Percentiles rank a stretch among this genome's conserved stretches.
These are phyloP conservation scores for Pichia ethanolica DNA, from an alignment of 805 yeast species.

Conservation along the genomic window DNA sequence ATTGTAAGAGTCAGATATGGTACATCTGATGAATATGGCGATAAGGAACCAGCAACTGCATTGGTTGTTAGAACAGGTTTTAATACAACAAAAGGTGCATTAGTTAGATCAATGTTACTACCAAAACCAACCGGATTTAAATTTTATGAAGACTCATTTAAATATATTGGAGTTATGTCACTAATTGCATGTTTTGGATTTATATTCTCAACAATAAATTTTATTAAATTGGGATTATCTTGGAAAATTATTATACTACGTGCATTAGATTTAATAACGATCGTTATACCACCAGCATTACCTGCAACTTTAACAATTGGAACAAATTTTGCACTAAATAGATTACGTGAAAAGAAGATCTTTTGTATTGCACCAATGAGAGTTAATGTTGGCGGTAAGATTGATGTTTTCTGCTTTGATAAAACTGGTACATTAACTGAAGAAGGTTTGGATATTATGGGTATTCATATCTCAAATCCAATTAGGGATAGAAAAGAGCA, in stretches of 20 bases:
- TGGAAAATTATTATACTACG: slow-evolving; percentile 67
- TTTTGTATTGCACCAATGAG: slow-evolving; percentile 93
- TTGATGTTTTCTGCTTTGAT: slow-evolving; percentile 88
- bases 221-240: slow-evolving; percentile 68
- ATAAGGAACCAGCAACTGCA: slow-evolving; percentile 74
- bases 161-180: slow-evolving; percentile 93
- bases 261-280: slow-evolving; percentile 89
- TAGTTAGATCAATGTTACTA: slow-evolving; percentile 91
- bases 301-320: slow-evolving; percentile 98
- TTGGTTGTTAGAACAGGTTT: slow-evolving; percentile 87
- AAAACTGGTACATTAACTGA: slow-evolving; percentile 97
- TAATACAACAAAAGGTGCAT: slow-evolving; percentile 90
- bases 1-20: slow-evolving; percentile 75
- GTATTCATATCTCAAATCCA: slow-evolving; percentile 34
- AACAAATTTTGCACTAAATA: slow-evolving; percentile 79
- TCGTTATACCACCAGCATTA: slow-evolving; percentile 97
- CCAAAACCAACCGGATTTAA: slow-evolving; percentile 93
- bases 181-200: slow-evolving; percentile 80
- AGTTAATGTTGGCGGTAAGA: slow-evolving; percentile 92
- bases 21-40: slow-evolving; percentile 44
- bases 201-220: slow-evolving; percentile 72
- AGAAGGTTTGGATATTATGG: slow-evolving; percentile 86
- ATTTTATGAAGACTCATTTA: slow-evolving; percentile 90
- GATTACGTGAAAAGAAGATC: slow-evolving; percentile 61
- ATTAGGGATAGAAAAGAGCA: slow-evolving; percentile 22